These are phyloP conservation scores for Otatea glauca DNA, from an alignment of 176 grass and related monocot genomes.

Conservation along the genomic window DNA sequence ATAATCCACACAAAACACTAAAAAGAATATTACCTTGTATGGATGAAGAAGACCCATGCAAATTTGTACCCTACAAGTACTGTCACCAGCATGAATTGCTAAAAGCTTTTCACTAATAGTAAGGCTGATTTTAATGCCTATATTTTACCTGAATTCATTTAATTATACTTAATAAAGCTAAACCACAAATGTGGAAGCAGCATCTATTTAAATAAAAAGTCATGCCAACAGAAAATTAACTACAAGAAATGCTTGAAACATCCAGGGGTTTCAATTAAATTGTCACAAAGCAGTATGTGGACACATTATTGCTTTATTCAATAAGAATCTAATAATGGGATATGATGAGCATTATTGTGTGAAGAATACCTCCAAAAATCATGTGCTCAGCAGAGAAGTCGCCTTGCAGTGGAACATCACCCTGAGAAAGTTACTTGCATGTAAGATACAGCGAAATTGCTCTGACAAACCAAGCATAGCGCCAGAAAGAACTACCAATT, in stretches of 20 bases:
- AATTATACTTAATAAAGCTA: not conserved
- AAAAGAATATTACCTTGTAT: slow-evolving; percentile 74
- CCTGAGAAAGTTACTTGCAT: slow-evolving; percentile 50
- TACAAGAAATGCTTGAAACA: slow-evolving; percentile 22
- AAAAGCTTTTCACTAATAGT: not conserved
- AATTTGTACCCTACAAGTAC: slow-evolving; percentile 78
- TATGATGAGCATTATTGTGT: not conserved
- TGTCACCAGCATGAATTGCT: slow-evolving; percentile 22
- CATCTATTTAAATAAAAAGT: not conserved
- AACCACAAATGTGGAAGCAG: not conserved
- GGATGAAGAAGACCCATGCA: slow-evolving; percentile 98
- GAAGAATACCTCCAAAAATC: slow-evolving; percentile 95
- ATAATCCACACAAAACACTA: slow-evolving; percentile 15
- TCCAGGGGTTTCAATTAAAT: not conserved
- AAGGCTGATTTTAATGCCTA: not conserved
- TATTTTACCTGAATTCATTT: slow-evolving; percentile 19
- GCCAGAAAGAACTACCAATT: slow-evolving; percentile 1
- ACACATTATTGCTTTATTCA: slow-evolving; percentile 28
- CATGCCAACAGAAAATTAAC: not conserved
- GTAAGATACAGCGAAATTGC: slow-evolving; percentile 29
- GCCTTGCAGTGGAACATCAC: slow-evolving; percentile 98
- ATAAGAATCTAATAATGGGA: not conserved
- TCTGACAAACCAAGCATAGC: not conserved
- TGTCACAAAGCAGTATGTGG: not conserved
- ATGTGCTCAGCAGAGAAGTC: slow-evolving; percentile 96